Percentiles rank a stretch among this genome's conserved stretches.
phyloP scores from a whole-genome alignment of 2,329 filamentous ascomycete genomes.

The Paraphaeosphaeria minitans region DNA sequence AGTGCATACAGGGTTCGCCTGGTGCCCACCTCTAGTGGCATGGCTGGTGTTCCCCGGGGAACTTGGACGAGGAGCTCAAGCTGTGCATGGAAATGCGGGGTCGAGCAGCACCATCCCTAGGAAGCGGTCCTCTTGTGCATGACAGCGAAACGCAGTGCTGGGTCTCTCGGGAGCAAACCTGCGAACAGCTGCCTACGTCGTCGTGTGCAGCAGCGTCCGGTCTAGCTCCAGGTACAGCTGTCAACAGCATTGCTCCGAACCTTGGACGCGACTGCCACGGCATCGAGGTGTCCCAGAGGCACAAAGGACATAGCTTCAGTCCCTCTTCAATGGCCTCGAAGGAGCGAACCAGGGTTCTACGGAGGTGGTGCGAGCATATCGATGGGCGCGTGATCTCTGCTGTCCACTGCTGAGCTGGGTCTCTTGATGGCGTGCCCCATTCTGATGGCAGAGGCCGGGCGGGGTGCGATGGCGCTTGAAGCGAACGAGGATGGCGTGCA shows the following conservation, averaged over 20 bases:
- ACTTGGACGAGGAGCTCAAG: constrained; percentile 34
- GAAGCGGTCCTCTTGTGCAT: constrained; percentile 32
- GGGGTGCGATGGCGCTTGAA: constrained; percentile 41
- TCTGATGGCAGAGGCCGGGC: constrained; percentile 21
- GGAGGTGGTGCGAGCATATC: constrained; percentile 29
- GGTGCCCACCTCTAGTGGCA: constrained; percentile 25
- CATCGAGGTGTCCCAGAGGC: constrained; percentile 22
- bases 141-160: constrained; percentile 23
- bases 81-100: constrained; percentile 44
- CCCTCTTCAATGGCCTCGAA: constrained; percentile 18
- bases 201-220: constrained; percentile 23
- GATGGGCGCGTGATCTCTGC: constrained; percentile 39
- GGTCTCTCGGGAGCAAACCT: constrained; percentile 10
- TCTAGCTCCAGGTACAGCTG: constrained; percentile 35
- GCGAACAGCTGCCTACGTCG: constrained; percentile 17
- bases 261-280: constrained; percentile 14
- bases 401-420: constrained; percentile 26
- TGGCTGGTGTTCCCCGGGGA: constrained; percentile 30
- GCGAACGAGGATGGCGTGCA: constrained; percentile 46
- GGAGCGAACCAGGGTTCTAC: constrained; percentile 22
- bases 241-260: constrained; percentile 16
- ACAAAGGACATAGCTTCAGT: constrained; percentile 27
- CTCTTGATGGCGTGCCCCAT: constrained; percentile 20
- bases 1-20: constrained; percentile 16
- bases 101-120: constrained; percentile 33